Base-by-base conservation (phyloP, 129 eudicot species). In the Pseudognaphalium luteoalbum region DNA sequence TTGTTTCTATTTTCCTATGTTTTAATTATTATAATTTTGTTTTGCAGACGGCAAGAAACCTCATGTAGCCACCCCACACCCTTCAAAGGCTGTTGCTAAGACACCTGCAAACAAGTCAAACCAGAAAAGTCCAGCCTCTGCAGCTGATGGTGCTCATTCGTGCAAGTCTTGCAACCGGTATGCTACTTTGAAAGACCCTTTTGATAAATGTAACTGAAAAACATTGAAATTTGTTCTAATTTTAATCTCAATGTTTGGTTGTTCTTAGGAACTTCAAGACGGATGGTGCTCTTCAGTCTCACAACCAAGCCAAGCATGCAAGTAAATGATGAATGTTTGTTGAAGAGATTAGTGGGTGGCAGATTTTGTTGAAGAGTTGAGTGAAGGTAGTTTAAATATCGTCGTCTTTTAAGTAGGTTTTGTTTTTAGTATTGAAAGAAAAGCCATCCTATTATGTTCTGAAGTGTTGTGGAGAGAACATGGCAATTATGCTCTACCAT, bases 1-100 rank as follows among this genome's bases (percentile, higher is more conserved):
- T 57, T 10, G 66, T 63, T 47, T 9, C 7, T 66, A 29, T 34
- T 25, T 22, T 15, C 5, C 8, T 57, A 56, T 12, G 16, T 29
- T 8, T 34, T 37, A n/a, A 6, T 7, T 32, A 37, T 7, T 5
- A 2, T 20, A 3, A 42, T 30, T 12, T 12, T 11, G 4, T 7
- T 16, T 37, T 66, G 15, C 74, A 88, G 96, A 88, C 75, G 90
- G 91, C 42, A 90, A 90, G 85, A 90, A 90, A 70, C 82, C 71
- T 32, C 96, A 90, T 70, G 89, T 90, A 32, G 96, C 91, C 5
- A 90, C 96, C 21, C 96, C 96, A 37, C 83, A 90, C 80, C 96
- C 96, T 1, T 77, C 92, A 15, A 90, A 90, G 73, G 81, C 86
- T 32, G 81, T 70, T 56, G 85, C 76, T 2, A 87, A 87, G 74